These are phyloP conservation scores for Patellifolia procumbens DNA, from an alignment of 179 eudicot species.

Conservation along the genomic window DNA sequence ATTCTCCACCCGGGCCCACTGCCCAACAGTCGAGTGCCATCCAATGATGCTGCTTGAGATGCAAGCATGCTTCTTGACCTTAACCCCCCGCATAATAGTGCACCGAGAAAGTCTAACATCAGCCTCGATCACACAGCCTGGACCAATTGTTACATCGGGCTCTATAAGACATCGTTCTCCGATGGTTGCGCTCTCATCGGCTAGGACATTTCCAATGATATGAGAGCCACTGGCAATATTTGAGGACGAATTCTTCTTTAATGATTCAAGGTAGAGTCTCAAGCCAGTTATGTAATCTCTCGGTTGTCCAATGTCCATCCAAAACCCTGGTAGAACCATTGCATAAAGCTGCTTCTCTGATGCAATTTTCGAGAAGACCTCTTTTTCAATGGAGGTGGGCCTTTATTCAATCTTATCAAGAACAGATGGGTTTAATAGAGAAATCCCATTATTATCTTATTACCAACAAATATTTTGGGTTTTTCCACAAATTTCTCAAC, in stretches of 20 bases:
- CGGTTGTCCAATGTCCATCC: slow-evolving; percentile 99
- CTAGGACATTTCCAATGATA: slow-evolving; percentile 74
- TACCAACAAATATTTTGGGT: slow-evolving; percentile 82
- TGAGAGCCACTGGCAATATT: slow-evolving; percentile 67
- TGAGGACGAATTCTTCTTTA: slow-evolving; percentile 60
- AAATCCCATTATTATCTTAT: slow-evolving; percentile 92
- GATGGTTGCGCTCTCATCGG: slow-evolving; percentile 75
- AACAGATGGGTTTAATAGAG: slow-evolving; percentile 77
- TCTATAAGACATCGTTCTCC: slow-evolving; percentile 95
- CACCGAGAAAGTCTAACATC: slow-evolving; percentile 91
- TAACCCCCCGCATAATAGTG: slow-evolving; percentile 85
- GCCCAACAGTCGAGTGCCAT: slow-evolving; percentile 94
- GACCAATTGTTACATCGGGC: slow-evolving; percentile 91
- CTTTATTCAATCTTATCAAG: slow-evolving; percentile 69
- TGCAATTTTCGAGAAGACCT: slow-evolving; percentile 81
- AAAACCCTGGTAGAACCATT: slow-evolving; percentile 85
- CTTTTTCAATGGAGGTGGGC: slow-evolving; percentile 92
- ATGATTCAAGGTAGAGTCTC: slow-evolving; percentile 73
- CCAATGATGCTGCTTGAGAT: slow-evolving; percentile 82
- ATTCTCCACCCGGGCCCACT: slow-evolving; percentile 90
- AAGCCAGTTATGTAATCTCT: slow-evolving; percentile 83
- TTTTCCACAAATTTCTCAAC: slow-evolving; percentile 90
- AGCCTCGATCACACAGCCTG: slow-evolving; percentile 80
- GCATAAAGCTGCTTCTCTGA: slow-evolving; percentile 63
- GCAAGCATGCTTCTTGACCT: slow-evolving; percentile 78